Base-by-base conservation (phyloP, 2,329 filamentous ascomycete species). In the Annulohypoxylon truncatum region DNA sequence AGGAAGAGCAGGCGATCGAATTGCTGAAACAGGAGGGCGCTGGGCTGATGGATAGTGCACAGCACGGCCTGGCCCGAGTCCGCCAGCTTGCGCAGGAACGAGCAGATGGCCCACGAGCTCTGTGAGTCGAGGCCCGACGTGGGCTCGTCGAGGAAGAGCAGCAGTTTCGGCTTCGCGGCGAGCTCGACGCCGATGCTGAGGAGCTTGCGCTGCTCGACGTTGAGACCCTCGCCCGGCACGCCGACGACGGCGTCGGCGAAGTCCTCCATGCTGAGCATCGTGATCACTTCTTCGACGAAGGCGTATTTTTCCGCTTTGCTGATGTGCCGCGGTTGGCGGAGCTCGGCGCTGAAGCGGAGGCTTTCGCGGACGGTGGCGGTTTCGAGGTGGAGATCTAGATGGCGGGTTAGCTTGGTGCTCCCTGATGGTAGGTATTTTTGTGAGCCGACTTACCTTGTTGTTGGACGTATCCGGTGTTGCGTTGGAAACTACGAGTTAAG, bases 41-140 rank as follows among this genome's bases (percentile, higher is more conserved):
- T 95, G 22, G 94, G 94, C 78, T 97, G 94, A 78, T 97, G 94
- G 64, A 97, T 97, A 0, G 94, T 97, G 81, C 93, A 96, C 12
- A 97, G 88, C 78, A 97, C 92, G 52, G 94, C 93, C 77, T 95
- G 92, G 6, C 93, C 93, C 68, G 89, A 90, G 76, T 94, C 90
- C 71, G 93, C 92, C 22, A 97, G 84, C 80, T 95, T 97, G 77
- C 94, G 90, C 47, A 97, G 85, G 9, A 97, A 85, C 76, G 92
- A 89, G 35, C 92, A 85, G 75, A 97, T 97, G 68, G 92, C 91
- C 92, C 92, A 97, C 0, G 93, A 94, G 0, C 93, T 96, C 78
- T 97, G 93, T 76, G 88, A 92, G 79, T 97, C 94, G 28, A 97
- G 87, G 81, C 94, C 94, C 20, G 93, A 96, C 2, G 93, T 97